Evolutionary conservation across 2,329 filamentous ascomycete genomes (phyloP).

Genomic region (Cytospora paraplurivora): DNA sequence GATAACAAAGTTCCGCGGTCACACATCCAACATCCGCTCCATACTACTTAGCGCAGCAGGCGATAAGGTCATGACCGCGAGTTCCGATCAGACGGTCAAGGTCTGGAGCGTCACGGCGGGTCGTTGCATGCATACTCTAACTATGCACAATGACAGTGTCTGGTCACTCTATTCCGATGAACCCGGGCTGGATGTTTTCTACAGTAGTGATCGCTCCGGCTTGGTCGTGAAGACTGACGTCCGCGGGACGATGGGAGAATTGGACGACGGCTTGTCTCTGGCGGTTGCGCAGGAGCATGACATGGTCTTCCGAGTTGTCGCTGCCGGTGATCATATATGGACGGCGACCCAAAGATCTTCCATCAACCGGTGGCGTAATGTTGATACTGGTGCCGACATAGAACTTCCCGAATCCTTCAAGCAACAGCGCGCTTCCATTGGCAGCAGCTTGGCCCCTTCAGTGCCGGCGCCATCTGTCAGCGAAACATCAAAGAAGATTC

Average conservation of each 20-base stretch:
- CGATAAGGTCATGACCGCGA: conserved; percentile 90
- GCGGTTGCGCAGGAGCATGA: conserved; percentile 93
- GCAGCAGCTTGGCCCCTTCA: conserved; percentile 41
- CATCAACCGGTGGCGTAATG: conserved; percentile 87
- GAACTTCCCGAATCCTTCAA: conserved; percentile 61
- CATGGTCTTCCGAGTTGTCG: conserved; percentile 69
- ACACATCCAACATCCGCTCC: conserved; percentile 91
- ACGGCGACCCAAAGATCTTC: conserved; percentile 87
- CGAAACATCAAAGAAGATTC: conserved; percentile 64
- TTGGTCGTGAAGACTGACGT: conserved; percentile 96
- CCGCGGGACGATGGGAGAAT: conserved; percentile 67
- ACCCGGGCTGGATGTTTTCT: conserved; percentile 84
- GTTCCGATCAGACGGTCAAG: conserved; percentile 96
- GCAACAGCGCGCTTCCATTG: conserved; percentile 51
- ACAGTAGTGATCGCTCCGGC: conserved; percentile 90
- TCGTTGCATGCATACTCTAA: conserved; percentile 95
- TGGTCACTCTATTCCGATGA: conserved; percentile 94
- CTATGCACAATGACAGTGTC: conserved; percentile 98
- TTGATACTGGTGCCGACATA: conserved; percentile 76
- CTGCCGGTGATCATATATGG: conserved; percentile 79
- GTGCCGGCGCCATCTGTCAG: conserved; percentile 40
- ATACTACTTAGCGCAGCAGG: conserved; percentile 87
- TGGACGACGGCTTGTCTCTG: conserved; percentile 86
- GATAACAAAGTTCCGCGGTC: conserved; percentile 94
- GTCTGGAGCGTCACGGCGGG: conserved; percentile 96